Evolutionary conservation across 78 protist genomes (phyloP).

Genomic region (Dictyostelium purpureum): DNA sequence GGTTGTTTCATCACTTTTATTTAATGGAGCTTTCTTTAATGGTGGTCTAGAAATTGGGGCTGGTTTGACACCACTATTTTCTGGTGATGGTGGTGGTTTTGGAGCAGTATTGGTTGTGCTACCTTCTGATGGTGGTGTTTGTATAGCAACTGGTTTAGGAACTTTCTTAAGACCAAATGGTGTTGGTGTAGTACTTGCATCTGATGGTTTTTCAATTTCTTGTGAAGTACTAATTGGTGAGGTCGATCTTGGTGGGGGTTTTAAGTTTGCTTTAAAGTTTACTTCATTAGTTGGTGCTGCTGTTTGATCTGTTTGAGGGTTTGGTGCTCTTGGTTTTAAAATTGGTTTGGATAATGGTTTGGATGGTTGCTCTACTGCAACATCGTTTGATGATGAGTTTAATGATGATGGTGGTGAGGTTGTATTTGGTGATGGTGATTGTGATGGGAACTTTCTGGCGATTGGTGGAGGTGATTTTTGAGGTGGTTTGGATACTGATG

Average conservation of each 20-base stretch:
- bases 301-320: neutral
- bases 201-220: neutral
- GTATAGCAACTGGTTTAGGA: neutral
- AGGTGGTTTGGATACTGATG: neutral
- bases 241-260: neutral
- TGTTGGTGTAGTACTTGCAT: neutral
- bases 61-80: neutral
- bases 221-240: conserved; percentile 1
- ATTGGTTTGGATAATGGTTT: neutral
- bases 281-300: neutral
- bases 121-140: neutral
- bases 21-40: neutral
- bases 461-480: neutral
- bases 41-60: neutral
- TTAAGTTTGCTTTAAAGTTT: neutral
- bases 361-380: neutral
- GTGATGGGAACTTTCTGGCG: neutral
- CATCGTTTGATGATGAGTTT: neutral
- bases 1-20: too few species aligned
- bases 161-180: neutral
- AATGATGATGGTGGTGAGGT: neutral
- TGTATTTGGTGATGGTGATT: too few species aligned
- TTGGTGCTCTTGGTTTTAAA: conserved; percentile 8
- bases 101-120: neutral
- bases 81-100: conserved; percentile 22